Evolutionary conservation across 2,329 filamentous ascomycete species (phyloP).

Genomic region (Colletotrichum endophyticum): DNA sequence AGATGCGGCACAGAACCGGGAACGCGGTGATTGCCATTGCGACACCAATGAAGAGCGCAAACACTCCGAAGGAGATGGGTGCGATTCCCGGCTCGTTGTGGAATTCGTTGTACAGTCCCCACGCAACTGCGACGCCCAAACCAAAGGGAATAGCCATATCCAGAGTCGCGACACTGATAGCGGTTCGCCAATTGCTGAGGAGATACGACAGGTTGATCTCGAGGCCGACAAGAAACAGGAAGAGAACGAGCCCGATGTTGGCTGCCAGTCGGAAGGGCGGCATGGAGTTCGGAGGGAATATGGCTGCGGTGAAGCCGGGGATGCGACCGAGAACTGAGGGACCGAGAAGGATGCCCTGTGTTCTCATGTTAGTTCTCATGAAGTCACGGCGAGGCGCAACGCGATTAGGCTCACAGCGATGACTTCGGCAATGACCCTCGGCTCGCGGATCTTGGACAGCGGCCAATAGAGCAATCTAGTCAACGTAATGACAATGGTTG

Average conservation of each 20-base stretch:
- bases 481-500: slow-evolving; percentile 48
- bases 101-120: slow-evolving; percentile 81
- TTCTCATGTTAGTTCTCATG: slow-evolving; percentile 46
- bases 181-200: slow-evolving; percentile 79
- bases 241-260: slow-evolving; percentile 83
- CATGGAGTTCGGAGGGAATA: slow-evolving; percentile 79
- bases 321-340: slow-evolving; percentile 89
- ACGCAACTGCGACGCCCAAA: slow-evolving; percentile 79
- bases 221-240: slow-evolving; percentile 85
- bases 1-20: slow-evolving; percentile 90
- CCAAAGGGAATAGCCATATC: slow-evolving; percentile 87
- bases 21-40: slow-evolving; percentile 90
- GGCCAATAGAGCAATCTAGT: slow-evolving; percentile 71
- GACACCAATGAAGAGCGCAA: slow-evolving; percentile 83
- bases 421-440: slow-evolving; percentile 84
- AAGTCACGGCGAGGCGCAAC: neutral
- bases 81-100: slow-evolving; percentile 43
- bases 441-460: slow-evolving; percentile 77
- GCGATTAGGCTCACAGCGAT: slow-evolving; percentile 57
- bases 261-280: slow-evolving; percentile 78
- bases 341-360: slow-evolving; percentile 79
- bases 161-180: slow-evolving; percentile 76
- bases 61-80: slow-evolving; percentile 55
- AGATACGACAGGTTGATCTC: slow-evolving; percentile 85
- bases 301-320: slow-evolving; percentile 75